phyloP scores from a whole-genome alignment of 805 yeast species.

The Metschnikowia drakensbergensis region DNA sequence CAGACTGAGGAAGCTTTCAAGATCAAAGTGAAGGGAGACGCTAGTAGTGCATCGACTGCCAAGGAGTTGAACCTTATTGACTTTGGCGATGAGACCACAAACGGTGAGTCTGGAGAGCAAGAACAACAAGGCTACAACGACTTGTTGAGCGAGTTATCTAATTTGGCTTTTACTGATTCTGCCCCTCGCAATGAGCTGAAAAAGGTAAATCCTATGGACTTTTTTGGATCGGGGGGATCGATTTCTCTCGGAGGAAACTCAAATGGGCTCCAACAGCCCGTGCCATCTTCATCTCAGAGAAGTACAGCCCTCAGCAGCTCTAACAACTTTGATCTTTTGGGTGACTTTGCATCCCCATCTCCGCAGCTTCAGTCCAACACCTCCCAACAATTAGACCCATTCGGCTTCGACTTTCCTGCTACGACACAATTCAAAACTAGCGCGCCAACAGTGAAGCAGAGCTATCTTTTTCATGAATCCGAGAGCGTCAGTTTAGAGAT shows the following conservation, averaged over 20 bases:
- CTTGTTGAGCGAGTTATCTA: slow-evolving; percentile 66
- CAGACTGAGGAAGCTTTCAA: slow-evolving; percentile 52
- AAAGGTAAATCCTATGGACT: slow-evolving; percentile 30
- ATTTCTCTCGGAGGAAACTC: slow-evolving; percentile 32
- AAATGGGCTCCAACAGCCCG: slow-evolving; percentile 20
- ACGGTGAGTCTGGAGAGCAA: slow-evolving; percentile 23
- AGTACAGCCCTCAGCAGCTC: slow-evolving; percentile 1
- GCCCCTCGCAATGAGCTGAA: slow-evolving; percentile 6
- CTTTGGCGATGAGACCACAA: slow-evolving; percentile 40
- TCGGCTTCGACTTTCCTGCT: slow-evolving; percentile 37
- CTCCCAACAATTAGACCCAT: slow-evolving; percentile 35
- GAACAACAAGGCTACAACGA: slow-evolving; percentile 54
- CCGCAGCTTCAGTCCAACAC: slow-evolving; percentile 35
- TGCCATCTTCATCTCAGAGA: slow-evolving; percentile 8
- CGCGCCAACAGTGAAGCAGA: slow-evolving; percentile 9
- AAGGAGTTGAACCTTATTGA: slow-evolving; percentile 40
- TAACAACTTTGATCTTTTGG: slow-evolving; percentile 27
- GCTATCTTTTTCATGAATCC: slow-evolving; percentile 40
- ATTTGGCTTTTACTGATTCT: slow-evolving; percentile 52
- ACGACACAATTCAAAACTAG: slow-evolving; percentile 30
- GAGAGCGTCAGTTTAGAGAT: slow-evolving; percentile 48
- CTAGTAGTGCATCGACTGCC: slow-evolving; percentile 23
- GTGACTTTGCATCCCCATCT: slow-evolving; percentile 40
- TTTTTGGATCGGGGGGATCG: slow-evolving; percentile 53
- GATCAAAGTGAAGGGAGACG: slow-evolving; percentile 32